Evolutionary conservation across 129 eudicot species (phyloP), one percentile per base, ranked within the genome.

Genomic region (Mikania micrantha): DNA sequence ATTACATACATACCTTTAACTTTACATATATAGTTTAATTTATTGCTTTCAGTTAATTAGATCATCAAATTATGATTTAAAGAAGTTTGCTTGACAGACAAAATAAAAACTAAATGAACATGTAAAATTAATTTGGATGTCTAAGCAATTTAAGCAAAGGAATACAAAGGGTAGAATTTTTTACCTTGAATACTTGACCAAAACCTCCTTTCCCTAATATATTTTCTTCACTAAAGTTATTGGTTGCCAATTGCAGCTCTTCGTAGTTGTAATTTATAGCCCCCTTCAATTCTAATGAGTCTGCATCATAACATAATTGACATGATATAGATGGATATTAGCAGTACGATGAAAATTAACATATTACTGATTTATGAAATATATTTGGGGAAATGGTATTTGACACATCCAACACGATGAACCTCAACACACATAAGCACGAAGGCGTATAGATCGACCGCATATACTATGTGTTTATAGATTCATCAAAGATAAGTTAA

Each of bases 171-270:
- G 40, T 16, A 9, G 27, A 72, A 42, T 10, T 21, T 31, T 27
- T 72, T 69, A 89, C 96, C 96, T 85, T 89, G 81, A 70, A 89
- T 9, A 89, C 96, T 60, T 78, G 87, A 22, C 96, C 93, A 32
- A 79, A 89, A 58, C 96, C 90, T 29, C 96, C 96, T 81, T 79
- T 84, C 47, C 96, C 96, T 40, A 89, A 45, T 45, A 75, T 79
- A 61, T 72, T 73, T 57, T 77, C 81, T 32, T 79, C 70, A 8
- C 93, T 79, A 45, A 85, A 89, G 56, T 79, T 79, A 16, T 79
- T 77, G 11, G 96, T 89, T 20, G 96, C 87, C 20, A 27, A 15
- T 64, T 81, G 73, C 68, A 89, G 73, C 38, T 81, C 90, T 16
- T 85, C 85, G 70, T 79, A 85, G 11, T 22, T 74, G 85, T 78